Evolutionary conservation across 352 stramenopile genomes (phyloP), one percentile per base, ranked within the genome.

Genomic region (Saprolegnia diclina): DNA sequence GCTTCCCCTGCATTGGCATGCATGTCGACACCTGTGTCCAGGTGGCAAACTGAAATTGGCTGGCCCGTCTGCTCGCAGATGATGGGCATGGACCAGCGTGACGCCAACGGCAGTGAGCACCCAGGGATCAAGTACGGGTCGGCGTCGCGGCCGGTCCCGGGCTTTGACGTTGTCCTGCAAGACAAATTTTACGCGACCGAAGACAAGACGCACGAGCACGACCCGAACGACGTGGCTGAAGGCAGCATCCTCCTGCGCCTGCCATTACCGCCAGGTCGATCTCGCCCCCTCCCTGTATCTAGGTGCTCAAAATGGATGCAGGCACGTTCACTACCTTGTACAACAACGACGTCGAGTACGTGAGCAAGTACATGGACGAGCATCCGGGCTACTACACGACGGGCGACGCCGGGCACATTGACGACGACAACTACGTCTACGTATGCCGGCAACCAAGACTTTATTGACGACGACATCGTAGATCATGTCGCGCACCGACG

Each of bases 401-500:
- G 4, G 89, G 88, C 32, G 91, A 97, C 76, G 86, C 82, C 5
- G 89, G 86, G 7, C 82, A 89, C 65, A 83, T 95, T 46, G 91
- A 97, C 71, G 85, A 95, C 64, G 85, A 96, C 78, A 91, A 91
- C 29, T 97, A 96, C 65, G 79, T 97, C 61, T 90, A 90, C 61
- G 81, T 87, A 73, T 56, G 79, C 32, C 52, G 22, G 22, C 21
- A 19, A 21, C 45, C 22, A 13, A 16, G 32, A 16, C 22, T 76
- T 19, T 6, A 11, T 22, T 29, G 14, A 19, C 26, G 5, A 5
- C 22, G 50, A 14, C 68, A 26, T 13, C 16, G 29, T 64, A 89
- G 81, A 88, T 97, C 38, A 97, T 97, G 88, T 89, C 82, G 11
- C 74, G 91, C 72, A 94, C 84, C 7, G 90, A 97, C 74, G 91